A percentile compares a stretch with the other conserved stretches of the same genome.
phyloP scores from a whole-genome alignment of 805 yeast species.

The Candida schatavii region DNA sequence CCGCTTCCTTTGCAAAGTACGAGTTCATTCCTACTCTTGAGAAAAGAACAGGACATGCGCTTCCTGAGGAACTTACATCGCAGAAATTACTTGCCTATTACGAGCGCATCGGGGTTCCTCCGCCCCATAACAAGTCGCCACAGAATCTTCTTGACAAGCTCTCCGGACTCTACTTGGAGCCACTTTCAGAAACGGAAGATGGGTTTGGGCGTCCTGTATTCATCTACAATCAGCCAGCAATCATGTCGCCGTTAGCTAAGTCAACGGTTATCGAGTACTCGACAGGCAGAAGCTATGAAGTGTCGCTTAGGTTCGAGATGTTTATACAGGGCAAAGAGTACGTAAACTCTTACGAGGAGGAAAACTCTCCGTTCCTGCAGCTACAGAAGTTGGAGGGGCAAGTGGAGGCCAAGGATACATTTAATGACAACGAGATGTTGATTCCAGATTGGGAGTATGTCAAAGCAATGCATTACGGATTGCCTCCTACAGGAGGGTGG shows the following conservation, averaged over 20 bases:
- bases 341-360: conserved; percentile 95
- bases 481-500: conserved; percentile 99
- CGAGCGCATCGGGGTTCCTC: conserved; percentile 32
- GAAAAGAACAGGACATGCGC: conserved; percentile 40
- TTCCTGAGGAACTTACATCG: conserved; percentile 47
- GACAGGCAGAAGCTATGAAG: conserved; percentile 27
- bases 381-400: conserved; percentile 60
- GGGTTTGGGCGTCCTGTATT: conserved; percentile 55
- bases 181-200: conserved; percentile 39
- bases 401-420: conserved; percentile 42
- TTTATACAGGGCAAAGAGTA: conserved; percentile 79
- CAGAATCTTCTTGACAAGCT: conserved; percentile 64
- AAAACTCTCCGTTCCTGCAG: conserved; percentile 81
- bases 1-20: conserved; percentile 23
- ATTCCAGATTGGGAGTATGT: conserved; percentile 73
- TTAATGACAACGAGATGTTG: conserved; percentile 58
- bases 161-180: conserved; percentile 62
- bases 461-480: conserved; percentile 81
- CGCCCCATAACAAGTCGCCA: conserved; percentile 42
- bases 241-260: conserved; percentile 86
- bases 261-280: conserved; percentile 37
- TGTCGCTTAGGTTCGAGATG: conserved; percentile 78
- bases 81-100: conserved; percentile 42
- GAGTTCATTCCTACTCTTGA: conserved; percentile 73
- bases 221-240: conserved; percentile 78